These are phyloP conservation scores for Cladosporium oxysporum DNA, from an alignment of 2,329 filamentous ascomycete genomes.

Conservation along the genomic window DNA sequence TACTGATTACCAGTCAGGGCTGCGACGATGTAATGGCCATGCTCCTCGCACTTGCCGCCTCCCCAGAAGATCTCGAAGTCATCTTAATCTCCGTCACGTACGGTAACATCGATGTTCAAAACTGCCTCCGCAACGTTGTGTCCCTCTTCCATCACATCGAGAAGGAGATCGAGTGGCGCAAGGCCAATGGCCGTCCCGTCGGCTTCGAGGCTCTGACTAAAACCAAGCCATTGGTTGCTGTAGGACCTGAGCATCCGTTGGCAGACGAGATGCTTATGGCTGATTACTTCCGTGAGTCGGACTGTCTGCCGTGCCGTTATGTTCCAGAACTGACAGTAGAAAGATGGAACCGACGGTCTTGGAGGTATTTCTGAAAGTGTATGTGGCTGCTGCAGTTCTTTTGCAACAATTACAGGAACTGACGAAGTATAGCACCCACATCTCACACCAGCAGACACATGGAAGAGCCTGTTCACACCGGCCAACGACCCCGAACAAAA, in stretches of 20 bases:
- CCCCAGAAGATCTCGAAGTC: constrained; percentile 81
- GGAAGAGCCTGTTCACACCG: constrained; percentile 48
- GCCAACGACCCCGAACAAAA: constrained; percentile 31
- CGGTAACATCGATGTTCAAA: constrained; percentile 86
- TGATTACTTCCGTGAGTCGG: constrained; percentile 74
- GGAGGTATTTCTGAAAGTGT: constrained; percentile 52
- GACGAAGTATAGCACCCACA: constrained; percentile 46
- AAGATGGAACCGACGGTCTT: constrained; percentile 52
- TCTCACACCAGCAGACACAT: constrained; percentile 49
- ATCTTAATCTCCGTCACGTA: constrained; percentile 86
- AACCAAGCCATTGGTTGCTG: constrained; percentile 71
- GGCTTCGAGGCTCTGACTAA: constrained; percentile 73
- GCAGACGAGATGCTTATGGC: constrained; percentile 73
- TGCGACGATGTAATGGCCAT: constrained; percentile 91
- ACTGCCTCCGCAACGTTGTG: constrained; percentile 83
- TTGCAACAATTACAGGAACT: constrained; percentile 4
- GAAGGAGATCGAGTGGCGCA: constrained; percentile 83
- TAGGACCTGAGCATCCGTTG: constrained; percentile 82
- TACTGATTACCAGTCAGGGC: constrained; percentile 51
- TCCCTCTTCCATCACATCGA: constrained; percentile 90
- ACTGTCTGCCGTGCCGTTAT: background rate
- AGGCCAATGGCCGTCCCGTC: constrained; percentile 63
- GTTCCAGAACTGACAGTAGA: background rate
- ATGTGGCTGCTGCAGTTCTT: constrained; percentile 20
- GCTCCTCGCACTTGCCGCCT: constrained; percentile 79